Evolutionary conservation across 306 rosid species (phyloP), one percentile per base, ranked within the genome.

Genomic region (Castanea sativa): DNA sequence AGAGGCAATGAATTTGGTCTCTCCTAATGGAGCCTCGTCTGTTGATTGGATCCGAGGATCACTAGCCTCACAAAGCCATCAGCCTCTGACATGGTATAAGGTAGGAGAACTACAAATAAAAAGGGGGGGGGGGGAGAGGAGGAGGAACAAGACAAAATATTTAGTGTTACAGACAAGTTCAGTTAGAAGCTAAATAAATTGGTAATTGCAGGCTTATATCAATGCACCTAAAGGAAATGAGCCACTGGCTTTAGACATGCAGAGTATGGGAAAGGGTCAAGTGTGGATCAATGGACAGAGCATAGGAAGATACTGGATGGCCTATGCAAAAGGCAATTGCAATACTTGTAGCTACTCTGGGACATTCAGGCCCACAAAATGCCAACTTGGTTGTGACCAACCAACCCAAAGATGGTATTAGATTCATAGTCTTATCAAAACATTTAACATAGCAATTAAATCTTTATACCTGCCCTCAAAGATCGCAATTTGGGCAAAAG

Each of bases 201-300:
- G 83, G 72, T 70, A 60, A 68, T 69, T 77, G 78, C 92, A 95
- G 99, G 92, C 98, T 79, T 82, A 88, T 81, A 91, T 95, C 78
- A 84, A 90, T 76, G 93, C 96, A 58, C 99, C 98, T 1, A 32
- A 29, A 25, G 98, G 97, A 71, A 69, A 79, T 43, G 97, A 90
- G 76, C 91, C 97, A 69, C 63, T 96, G 90, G 99, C 92, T 56
- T 83, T 96, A 86, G 97, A 96, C 90, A 57, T 96, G 83, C 78
- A 86, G 14, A 90, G 93, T 41, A 96, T 96, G 99, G 99, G 97
- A 78, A 96, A 93, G 73, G 99, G 99, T 78, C 99, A 96, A 88
- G 94, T 86, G 25, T 96, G 99, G 99, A 88, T 96, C 90, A 96
- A 96, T 76, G 99, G 99, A 25, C 91, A 91, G 58, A 93, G 97